A percentile compares a stretch with the other conserved stretches of the same genome.
phyloP scores from a whole-genome alignment of 2,329 filamentous ascomycete species.

The Ascochyta fabae region DNA sequence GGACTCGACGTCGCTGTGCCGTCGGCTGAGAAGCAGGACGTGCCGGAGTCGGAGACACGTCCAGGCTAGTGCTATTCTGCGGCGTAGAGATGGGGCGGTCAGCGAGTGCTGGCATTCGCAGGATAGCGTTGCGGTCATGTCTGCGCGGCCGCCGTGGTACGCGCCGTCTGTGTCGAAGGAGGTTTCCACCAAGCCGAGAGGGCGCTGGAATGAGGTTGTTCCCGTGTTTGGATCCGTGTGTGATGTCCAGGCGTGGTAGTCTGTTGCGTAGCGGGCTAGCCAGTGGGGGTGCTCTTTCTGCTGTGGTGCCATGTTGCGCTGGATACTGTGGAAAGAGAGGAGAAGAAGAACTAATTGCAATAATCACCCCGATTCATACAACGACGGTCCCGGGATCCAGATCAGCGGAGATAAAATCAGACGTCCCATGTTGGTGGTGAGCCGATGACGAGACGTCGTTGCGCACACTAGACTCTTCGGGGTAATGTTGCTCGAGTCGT shows the following conservation, averaged over 20 bases:
- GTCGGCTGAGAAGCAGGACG: constrained; percentile 47
- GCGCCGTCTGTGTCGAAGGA: constrained; percentile 55
- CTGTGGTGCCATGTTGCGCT: neutral
- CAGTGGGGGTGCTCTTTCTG: constrained; percentile 36
- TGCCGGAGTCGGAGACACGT: constrained; percentile 49
- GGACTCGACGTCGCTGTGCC: constrained; percentile 28
- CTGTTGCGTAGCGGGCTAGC: constrained; percentile 50
- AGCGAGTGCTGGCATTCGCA: constrained; percentile 43
- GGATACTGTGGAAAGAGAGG: too few relatives aligned
- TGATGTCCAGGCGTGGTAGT: constrained; percentile 46
- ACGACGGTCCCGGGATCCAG: too few relatives aligned
- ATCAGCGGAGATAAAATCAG: neutral
- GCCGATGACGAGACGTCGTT: constrained; percentile 3
- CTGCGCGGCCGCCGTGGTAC: constrained; percentile 54
- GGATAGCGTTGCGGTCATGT: constrained; percentile 51
- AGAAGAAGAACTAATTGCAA: too few relatives aligned
- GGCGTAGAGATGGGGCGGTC: constrained; percentile 33
- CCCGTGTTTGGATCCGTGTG: neutral
- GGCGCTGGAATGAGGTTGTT: constrained; percentile 40
- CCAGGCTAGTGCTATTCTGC: constrained; percentile 51
- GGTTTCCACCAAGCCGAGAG: constrained; percentile 53
- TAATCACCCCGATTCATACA: too few relatives aligned
- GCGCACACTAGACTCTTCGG: constrained; percentile 2
- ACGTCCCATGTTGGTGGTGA: neutral
- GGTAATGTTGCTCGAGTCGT: constrained; percentile 12